Evolutionary conservation across 768 basidiomycete species (phyloP).

Genomic region (Postia placenta): DNA sequence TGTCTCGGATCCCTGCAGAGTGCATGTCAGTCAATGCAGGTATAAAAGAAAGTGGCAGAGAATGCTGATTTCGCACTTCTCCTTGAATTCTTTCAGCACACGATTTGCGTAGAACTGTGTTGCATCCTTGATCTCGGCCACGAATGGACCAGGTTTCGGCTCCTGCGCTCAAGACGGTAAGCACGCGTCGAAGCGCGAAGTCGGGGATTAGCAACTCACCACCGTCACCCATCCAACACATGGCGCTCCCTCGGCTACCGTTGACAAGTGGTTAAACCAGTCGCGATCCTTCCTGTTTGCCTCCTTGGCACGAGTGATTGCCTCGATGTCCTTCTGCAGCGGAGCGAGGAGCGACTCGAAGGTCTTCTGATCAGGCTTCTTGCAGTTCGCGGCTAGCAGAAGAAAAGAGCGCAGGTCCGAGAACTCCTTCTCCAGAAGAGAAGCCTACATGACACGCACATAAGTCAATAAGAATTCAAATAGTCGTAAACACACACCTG

Average conservation of each 20-base stretch:
- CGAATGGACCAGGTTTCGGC: slow-evolving; percentile 73
- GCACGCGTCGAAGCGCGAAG: not conserved
- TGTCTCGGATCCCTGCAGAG: slow-evolving; percentile 74
- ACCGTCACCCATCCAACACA: slow-evolving; percentile 84
- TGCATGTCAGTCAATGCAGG: slow-evolving; percentile 1
- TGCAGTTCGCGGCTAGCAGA: slow-evolving; percentile 61
- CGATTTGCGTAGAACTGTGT: slow-evolving; percentile 85
- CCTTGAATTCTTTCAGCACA: slow-evolving; percentile 89
- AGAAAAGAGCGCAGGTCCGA: slow-evolving; percentile 64
- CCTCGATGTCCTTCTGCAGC: slow-evolving; percentile 65
- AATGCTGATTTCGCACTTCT: slow-evolving; percentile 55
- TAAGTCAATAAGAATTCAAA: too few relatives aligned
- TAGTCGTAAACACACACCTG: too few relatives aligned
- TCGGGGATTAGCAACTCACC: slow-evolving; percentile 43
- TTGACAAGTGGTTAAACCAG: slow-evolving; percentile 75
- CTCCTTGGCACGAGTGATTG: slow-evolving; percentile 78
- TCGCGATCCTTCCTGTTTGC: slow-evolving; percentile 72
- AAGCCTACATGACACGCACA: slow-evolving; percentile 59
- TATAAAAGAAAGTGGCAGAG: not conserved
- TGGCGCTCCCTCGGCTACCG: slow-evolving; percentile 76
- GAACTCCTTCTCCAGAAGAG: slow-evolving; percentile 62
- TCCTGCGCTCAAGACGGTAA: slow-evolving; percentile 29
- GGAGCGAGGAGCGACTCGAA: slow-evolving; percentile 58
- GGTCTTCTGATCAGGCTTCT: slow-evolving; percentile 64
- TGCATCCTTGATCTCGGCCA: slow-evolving; percentile 82